Evolutionary conservation across 1,139 yeast genomes (phyloP).

Genomic region (Groenewaldozyma auringiensis): DNA sequence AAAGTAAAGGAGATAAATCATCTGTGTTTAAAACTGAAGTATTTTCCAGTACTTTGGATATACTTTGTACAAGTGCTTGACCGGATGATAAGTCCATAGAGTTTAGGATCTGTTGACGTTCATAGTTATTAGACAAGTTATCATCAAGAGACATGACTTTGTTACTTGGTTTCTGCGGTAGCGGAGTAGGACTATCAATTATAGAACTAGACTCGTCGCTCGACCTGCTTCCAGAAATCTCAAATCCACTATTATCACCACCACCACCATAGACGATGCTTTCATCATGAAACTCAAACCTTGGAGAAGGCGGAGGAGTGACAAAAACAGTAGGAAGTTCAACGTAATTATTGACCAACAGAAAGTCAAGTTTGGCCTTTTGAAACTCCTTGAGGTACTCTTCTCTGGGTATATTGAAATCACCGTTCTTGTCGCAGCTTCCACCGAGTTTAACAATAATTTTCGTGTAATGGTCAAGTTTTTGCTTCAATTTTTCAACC

Average conservation of each 20-base stretch:
- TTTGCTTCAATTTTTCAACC: background rate
- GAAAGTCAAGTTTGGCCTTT: background rate
- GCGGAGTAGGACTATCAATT: background rate
- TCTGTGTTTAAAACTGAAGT: background rate
- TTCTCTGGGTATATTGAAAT: background rate
- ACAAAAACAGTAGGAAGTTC: background rate
- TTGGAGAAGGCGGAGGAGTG: background rate
- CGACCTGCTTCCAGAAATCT: background rate
- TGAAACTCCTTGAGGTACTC: background rate
- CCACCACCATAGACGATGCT: too few relatives aligned
- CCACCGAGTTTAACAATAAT: background rate
- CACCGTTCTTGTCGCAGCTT: background rate
- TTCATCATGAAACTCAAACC: background rate
- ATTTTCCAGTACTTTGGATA: background rate
- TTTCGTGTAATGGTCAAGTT: background rate
- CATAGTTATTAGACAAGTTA: background rate
- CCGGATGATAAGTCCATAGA: background rate
- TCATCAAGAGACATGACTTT: background rate
- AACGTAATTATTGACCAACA: background rate
- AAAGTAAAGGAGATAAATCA: background rate
- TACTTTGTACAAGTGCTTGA: background rate
- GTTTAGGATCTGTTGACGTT: background rate
- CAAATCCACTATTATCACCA: background rate
- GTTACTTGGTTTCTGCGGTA: background rate
- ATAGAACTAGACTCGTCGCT: background rate